These are phyloP conservation scores for Suillus brevipes DNA, from an alignment of 768 basidiomycete genomes.

Conservation along the genomic window DNA sequence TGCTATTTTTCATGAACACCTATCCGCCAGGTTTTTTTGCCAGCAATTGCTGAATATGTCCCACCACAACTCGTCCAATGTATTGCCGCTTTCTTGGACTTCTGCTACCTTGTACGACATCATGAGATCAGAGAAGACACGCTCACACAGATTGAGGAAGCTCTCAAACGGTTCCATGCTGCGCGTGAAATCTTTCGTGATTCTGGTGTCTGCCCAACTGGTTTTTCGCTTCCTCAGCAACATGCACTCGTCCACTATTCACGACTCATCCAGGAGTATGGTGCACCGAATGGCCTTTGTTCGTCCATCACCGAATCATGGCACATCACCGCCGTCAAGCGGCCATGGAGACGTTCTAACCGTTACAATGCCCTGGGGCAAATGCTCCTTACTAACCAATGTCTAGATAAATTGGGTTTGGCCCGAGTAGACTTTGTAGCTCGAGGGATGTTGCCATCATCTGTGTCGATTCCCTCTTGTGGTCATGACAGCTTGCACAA, in stretches of 20 bases:
- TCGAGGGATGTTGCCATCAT: constrained; percentile 7
- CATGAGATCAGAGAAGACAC: constrained; percentile 6
- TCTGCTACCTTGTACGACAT: constrained; percentile 26
- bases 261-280: constrained; percentile 14
- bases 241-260: constrained; percentile 23
- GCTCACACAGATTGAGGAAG: constrained; percentile 5
- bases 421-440: constrained; percentile 10
- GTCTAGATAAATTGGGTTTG: constrained; percentile 8
- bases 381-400: too few relatives aligned
- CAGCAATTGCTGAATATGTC: constrained; percentile 33
- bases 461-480: neutral
- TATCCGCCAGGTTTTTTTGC: constrained; percentile 29
- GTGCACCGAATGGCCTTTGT: constrained; percentile 24
- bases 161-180: constrained; percentile 13
- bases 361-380: too few relatives aligned
- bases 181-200: constrained; percentile 15
- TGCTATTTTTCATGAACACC: neutral
- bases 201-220: constrained; percentile 12
- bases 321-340: too few relatives aligned
- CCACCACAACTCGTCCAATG: constrained; percentile 28
- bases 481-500: neutral
- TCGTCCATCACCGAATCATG: too few relatives aligned
- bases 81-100: constrained; percentile 29
- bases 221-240: constrained; percentile 20
- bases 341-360: too few relatives aligned